These are phyloP conservation scores for Aspergillus pseudoterreus DNA, from an alignment of 2,329 filamentous ascomycete species.

Conservation along the genomic window DNA sequence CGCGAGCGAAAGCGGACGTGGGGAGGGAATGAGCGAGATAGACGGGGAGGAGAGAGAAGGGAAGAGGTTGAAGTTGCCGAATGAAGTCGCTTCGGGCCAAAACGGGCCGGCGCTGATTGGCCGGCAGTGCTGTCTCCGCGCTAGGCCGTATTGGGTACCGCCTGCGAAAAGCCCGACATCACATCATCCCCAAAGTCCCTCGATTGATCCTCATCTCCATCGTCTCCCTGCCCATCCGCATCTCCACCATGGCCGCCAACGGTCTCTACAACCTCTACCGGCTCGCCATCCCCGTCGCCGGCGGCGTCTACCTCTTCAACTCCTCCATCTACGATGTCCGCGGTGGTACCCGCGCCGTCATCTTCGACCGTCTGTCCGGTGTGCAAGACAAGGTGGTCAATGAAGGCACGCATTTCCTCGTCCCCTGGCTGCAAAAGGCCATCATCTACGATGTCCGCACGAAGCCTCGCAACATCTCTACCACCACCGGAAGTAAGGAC, in stretches of 20 bases:
- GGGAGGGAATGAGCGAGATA: conserved; percentile 15
- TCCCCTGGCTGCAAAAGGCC: conserved; percentile 92
- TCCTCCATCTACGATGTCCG: conserved; percentile 94
- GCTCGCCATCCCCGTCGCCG: conserved; percentile 66
- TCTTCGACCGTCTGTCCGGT: conserved; percentile 90
- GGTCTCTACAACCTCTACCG: conserved; percentile 34
- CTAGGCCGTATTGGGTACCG: conserved; percentile 34
- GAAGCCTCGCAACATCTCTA: conserved; percentile 94
- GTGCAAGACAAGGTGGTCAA: conserved; percentile 91
- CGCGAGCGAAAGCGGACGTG: conserved; percentile 5
- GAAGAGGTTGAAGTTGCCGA: conserved; percentile 21
- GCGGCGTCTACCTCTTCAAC: conserved; percentile 65
- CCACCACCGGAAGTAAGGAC: conserved; percentile 97
- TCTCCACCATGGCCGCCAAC: conserved; percentile 46
- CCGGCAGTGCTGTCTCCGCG: conserved; percentile 17
- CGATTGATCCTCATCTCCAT: conserved; percentile 7
- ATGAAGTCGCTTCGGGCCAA: conserved; percentile 17
- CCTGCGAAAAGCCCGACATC: conserved; percentile 36
- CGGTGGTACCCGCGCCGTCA: conserved; percentile 90
- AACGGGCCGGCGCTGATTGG: conserved; percentile 28
- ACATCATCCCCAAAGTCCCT: conserved; percentile 19
- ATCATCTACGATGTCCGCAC: conserved; percentile 97
- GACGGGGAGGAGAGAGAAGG: conserved; percentile 14
- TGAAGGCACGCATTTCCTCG: conserved; percentile 93
- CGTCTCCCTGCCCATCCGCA: conserved; percentile 11